Evolutionary conservation across 768 basidiomycete genomes (phyloP), one percentile per base, ranked within the genome.

Genomic region (Neoboletus brunneissimus): DNA sequence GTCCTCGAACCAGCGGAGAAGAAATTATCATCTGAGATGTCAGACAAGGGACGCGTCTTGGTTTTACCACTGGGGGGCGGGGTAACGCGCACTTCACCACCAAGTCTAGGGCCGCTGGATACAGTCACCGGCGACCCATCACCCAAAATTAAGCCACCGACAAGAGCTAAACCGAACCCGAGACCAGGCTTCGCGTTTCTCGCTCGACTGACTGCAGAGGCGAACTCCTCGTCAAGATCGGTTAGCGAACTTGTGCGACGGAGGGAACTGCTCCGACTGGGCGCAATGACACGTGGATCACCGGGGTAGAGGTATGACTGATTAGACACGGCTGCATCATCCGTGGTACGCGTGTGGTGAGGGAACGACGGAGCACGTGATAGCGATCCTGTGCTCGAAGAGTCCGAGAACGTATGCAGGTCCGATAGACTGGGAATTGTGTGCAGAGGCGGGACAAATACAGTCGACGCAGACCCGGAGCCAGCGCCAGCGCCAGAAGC

Each of bases 381-480:
- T 12, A 78, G 70, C 16, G 75, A 71, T 11, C 65, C 68, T 0
- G 71, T 66, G 60, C 76, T 78, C 3, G 76, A 78, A 6, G 60
- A 62, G 31, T 76, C 77, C 0, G 80, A 79, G n/a, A 73, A 60
- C 0, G 79, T 77, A 13, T 75, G 64, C 55, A 87, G 71, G 56
- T 91, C 89, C 0, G 86, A 84, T 13, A 92, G 79, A 20, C 89
- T 88, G 0, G 86, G 86, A 29, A 91, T 77, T 3, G 81, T 77
- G 52, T 82, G 78, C n/a, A 91, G 68, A 1, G 90, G 89, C 0
- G 90, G 90, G 1, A 92, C 82, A 63, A 88, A 92, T 34, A 86
- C 81, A 1, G 89, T 91, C 3, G 87, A 88, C 0, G 84, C 80
- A 10, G 88, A 88, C 2, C 88, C 79, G 2, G 76, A 76, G 7